Evolutionary conservation across 345 rosid genomes (phyloP).

Genomic region (Erysimum cheiranthoides): DNA sequence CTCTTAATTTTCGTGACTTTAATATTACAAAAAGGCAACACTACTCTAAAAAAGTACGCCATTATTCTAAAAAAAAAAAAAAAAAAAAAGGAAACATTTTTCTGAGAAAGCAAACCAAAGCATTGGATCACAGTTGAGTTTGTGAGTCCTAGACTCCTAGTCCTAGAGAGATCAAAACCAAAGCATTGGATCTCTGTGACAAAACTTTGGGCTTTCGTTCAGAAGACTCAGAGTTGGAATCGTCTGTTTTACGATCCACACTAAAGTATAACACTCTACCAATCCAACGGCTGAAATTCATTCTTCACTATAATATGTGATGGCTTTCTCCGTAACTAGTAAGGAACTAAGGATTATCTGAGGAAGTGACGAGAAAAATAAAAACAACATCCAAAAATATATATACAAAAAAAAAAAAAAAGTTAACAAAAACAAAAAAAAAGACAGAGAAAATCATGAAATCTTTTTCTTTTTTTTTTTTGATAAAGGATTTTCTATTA

Average conservation of each 20-base stretch:
- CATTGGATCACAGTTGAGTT: neutral
- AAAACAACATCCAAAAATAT: neutral
- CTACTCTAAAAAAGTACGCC: too few species aligned
- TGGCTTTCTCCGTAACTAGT: neutral
- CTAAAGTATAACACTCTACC: neutral
- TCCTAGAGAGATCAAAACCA: neutral
- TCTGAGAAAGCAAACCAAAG: neutral
- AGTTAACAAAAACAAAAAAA: too few species aligned
- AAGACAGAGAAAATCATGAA: too few species aligned
- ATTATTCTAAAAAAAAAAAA: too few species aligned
- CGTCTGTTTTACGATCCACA: neutral
- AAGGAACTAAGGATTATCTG: too few species aligned
- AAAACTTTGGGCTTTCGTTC: conserved; percentile 12
- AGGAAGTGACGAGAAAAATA: conserved; percentile 10
- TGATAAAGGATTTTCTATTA: too few species aligned
- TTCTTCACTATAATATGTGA: conserved; percentile 24
- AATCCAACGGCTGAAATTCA: conserved; percentile 34
- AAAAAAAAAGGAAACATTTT: neutral
- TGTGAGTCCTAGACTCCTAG: neutral
- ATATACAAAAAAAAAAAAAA: neutral
- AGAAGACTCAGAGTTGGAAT: neutral
- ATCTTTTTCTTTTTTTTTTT: too few species aligned
- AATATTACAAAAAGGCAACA: too few species aligned
- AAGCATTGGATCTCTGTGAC: conserved; percentile 1
- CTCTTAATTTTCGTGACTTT: neutral